A percentile compares a stretch with the other conserved stretches of the same genome.
Evolutionary conservation across 495 filamentous ascomycete species (phyloP).

Genomic region (Neurospora sublineolata): DNA sequence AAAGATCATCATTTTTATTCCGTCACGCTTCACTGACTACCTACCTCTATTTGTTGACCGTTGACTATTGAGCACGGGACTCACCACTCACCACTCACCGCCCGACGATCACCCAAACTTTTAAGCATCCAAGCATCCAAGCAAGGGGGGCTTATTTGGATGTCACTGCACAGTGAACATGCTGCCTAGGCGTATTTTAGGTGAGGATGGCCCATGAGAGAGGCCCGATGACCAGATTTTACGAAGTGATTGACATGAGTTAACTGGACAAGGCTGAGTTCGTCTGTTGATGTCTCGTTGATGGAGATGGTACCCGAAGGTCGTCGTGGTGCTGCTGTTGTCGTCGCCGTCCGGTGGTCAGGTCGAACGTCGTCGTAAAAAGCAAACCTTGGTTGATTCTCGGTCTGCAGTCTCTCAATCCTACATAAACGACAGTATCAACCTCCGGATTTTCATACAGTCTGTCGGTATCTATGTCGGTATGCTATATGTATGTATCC

Average conservation of each 20-base stretch:
- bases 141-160: neutral
- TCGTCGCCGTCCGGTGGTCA: neutral
- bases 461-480: neutral
- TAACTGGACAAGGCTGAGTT: neutral
- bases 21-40: neutral
- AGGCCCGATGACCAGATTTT: neutral
- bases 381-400: neutral
- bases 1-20: neutral
- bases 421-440: neutral
- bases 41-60: neutral
- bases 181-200: neutral
- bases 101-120: neutral
- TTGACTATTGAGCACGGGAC: neutral
- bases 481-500: neutral
- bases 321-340: neutral
- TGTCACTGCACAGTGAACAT: neutral
- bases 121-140: neutral
- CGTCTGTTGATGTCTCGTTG: neutral
- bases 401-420: neutral
- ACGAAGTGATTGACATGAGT: neutral
- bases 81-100: neutral
- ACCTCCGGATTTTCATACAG: neutral
- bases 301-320: neutral
- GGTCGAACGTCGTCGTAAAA: neutral
- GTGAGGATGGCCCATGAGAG: neutral